Evolutionary conservation across 371 early-diverging fungal species (phyloP), one percentile per base, ranked within the genome.

Genomic region (Syncephalis plumigaleata): DNA sequence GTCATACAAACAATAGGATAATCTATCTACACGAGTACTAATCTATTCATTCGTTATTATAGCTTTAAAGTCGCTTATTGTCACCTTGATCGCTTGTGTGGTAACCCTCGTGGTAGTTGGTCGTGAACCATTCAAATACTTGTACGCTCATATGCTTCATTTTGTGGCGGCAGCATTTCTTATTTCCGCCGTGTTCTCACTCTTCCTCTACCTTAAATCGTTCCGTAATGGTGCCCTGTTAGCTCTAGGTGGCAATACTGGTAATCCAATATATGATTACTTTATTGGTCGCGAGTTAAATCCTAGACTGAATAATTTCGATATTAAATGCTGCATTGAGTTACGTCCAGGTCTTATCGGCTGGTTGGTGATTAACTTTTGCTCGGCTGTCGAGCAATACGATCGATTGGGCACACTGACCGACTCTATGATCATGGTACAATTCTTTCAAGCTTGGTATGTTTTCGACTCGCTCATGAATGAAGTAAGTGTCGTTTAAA

Each of bases 261-360:
- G 90, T 37, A 83, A 84, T 66, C 56, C 66, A 11, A 56, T 89
- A 46, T 90, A 95, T 64, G 92, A 95, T 63, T 85, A 80, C 52
- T 77, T 79, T 59, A 74, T 87, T 51, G 87, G 87, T 42, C 76
- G 83, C 39, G 83, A 84, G 50, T 65, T 86, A 48, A 92, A 92
- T 70, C 96, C 93, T 50, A 79, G 90, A 40, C 65, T 81, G 47
- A 75, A 75, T 24, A 51, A 66, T 3, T 78, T 93, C 45, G 93
- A 95, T 57, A 65, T 91, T 67, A 95, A 95, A 69, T 86, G 81
- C 63, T 82, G 93, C 53, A 75, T 76, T 36, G 92, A 92, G 69
- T 72, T 91, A 48, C 71, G 94, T 25, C 88, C 91, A 21, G 91
- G 91, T 0, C 61, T 91, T 44, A 67, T 91, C 45, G 83, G 84